Evolutionary conservation across 345 rosid species (phyloP), one percentile per base, ranked within the genome.

Genomic region (Gossypium rotundifolium): DNA sequence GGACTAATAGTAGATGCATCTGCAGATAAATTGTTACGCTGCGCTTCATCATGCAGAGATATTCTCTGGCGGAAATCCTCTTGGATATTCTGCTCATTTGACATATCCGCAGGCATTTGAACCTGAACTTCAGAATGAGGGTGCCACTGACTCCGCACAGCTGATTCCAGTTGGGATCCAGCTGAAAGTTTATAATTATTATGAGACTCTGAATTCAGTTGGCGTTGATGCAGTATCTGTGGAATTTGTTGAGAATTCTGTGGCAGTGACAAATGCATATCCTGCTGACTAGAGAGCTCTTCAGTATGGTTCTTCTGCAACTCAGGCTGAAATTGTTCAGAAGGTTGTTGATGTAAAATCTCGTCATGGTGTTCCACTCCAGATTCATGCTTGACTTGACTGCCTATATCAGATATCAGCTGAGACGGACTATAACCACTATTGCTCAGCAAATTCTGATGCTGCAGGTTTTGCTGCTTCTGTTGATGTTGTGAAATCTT

Each of bases 41-140:
- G 94, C 72, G 94, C 96, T 81, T 91, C 96, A 83, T 88, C 93
- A 69, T 85, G 87, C 48, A 82, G 87, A n/a, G 90, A 80, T 70
- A 90, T 83, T 83, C 94, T 88, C 74, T 85, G 93, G 53, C 63
- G 84, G 79, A 93, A 88, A 79, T 88, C 94, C 76, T 87, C 93
- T 78, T 88, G 94, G 74, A 89, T 74, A 69, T 84, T 87, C 87
- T 87, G 92, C 79, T 88, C 98, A 77, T 78, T 83, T 44, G 86
- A 79, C 72, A 85, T 79, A 76, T 76, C 87, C 48, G 85, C 86
- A 23, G 81, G 63, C 55, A 84, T 75, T 79, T 80, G 84, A 64
- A 80, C 62, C 62, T 80, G 78, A 61, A 87, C 92, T 67, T 85
- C 90, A 59, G 85, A 77, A 54, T 85, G 93, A 80, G 87, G 78